Conservation (phyloP, 176 grass and related monocot genomes). For the Puya raimondii region DNA sequence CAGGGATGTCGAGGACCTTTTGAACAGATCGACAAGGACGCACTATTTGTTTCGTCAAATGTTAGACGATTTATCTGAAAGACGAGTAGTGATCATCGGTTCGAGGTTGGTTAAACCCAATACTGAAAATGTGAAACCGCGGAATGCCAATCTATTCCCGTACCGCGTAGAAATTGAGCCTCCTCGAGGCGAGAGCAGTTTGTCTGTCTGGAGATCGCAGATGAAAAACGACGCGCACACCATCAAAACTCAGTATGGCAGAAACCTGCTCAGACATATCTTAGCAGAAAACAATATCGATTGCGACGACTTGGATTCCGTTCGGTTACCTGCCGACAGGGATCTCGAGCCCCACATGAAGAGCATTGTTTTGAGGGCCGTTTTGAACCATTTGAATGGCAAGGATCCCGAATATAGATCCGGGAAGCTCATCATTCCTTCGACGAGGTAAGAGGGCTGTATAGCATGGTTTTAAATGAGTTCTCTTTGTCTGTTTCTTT, state of each 20-base stretch:
- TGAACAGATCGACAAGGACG: conserved; percentile 46
- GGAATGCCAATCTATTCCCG: conserved; percentile 43
- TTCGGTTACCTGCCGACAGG: conserved; percentile 65
- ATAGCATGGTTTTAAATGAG: conserved; percentile 10
- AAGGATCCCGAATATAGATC: conserved; percentile 83
- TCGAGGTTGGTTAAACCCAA: conserved; percentile 49
- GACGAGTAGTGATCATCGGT: conserved; percentile 74
- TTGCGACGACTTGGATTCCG: conserved; percentile 82
- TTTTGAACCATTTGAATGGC: conserved; percentile 75
- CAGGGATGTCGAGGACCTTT: conserved; percentile 68
- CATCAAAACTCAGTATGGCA: conserved; percentile 75
- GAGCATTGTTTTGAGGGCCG: conserved; percentile 68
- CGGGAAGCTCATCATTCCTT: conserved; percentile 83
- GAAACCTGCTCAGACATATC: conserved; percentile 77
- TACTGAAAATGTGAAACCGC: conserved; percentile 30
- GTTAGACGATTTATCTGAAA: conserved; percentile 44
- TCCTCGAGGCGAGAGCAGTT: conserved; percentile 64
- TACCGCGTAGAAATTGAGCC: conserved; percentile 70
- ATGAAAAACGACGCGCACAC: conserved; percentile 60
- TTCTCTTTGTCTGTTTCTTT: not conserved
- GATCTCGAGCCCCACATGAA: conserved; percentile 77
- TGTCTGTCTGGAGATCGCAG: conserved; percentile 55
- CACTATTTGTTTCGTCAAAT: conserved; percentile 67
- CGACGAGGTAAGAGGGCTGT: conserved; percentile 43
- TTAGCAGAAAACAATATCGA: conserved; percentile 76